Evolutionary conservation across 1,139 yeast species (phyloP).

Genomic region (Hansenula lynferdii): DNA sequence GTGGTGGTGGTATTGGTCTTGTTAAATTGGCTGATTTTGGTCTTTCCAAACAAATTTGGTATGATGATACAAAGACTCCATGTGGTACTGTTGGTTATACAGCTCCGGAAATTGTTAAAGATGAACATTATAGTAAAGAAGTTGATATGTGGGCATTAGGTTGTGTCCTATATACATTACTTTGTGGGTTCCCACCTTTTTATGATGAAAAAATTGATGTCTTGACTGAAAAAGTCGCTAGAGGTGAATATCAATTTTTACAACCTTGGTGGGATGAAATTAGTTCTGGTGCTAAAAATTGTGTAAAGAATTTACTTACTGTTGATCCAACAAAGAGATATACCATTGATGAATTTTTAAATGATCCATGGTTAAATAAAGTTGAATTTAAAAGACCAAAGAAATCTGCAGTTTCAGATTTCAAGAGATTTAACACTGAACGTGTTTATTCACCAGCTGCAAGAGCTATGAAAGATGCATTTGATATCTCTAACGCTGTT

Average conservation of each 20-base stretch:
- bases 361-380: slow-evolving; percentile 70
- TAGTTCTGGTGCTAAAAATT: slow-evolving; percentile 68
- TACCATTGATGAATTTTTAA: slow-evolving; percentile 69
- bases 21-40: slow-evolving; percentile 94
- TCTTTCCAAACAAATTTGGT: slow-evolving; percentile 75
- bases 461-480: slow-evolving; percentile 88
- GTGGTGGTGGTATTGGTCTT: slow-evolving; percentile 86
- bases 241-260: slow-evolving; percentile 77
- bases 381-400: slow-evolving; percentile 18
- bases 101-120: slow-evolving; percentile 91
- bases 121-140: slow-evolving; percentile 78
- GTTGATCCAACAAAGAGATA: slow-evolving; percentile 79
- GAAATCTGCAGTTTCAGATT: slow-evolving; percentile 13
- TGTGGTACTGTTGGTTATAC: slow-evolving; percentile 92
- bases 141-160: slow-evolving; percentile 98
- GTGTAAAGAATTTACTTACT: slow-evolving; percentile 71
- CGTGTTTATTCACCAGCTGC: slow-evolving; percentile 76
- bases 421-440: slow-evolving; percentile 14
- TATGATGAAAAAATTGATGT: slow-evolving; percentile 82
- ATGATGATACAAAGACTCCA: slow-evolving; percentile 70
- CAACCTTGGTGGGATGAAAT: slow-evolving; percentile 99
- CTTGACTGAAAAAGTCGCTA: slow-evolving; percentile 78
- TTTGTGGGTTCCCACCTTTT: slow-evolving; percentile 96
- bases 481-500: slow-evolving; percentile 91
- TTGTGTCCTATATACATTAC: slow-evolving; percentile 80